These are phyloP conservation scores for Vaccinium myrtillus DNA, from an alignment of 148 eudicot genomes.

Conservation along the genomic window DNA sequence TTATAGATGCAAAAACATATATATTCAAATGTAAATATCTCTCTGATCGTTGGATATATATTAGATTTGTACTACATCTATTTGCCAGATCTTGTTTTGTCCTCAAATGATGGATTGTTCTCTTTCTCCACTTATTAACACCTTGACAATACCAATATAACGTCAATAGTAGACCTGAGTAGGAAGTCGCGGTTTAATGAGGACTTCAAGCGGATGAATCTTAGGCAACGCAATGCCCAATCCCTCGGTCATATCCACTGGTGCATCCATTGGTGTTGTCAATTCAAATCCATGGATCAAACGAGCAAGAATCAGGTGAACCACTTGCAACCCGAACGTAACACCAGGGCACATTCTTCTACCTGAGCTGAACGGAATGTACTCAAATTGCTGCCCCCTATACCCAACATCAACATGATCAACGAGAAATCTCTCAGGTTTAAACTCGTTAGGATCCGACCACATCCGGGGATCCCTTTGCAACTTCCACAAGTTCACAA, in stretches of 20 bases:
- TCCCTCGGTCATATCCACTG: conserved; percentile 34
- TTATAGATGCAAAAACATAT: too few species aligned
- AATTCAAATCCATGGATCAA: conserved; percentile 36
- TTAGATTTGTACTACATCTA: too few species aligned
- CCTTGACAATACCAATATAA: too few species aligned
- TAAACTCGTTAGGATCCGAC: conserved; percentile 30
- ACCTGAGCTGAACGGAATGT: conserved; percentile 40
- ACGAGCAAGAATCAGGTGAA: conserved; percentile 37
- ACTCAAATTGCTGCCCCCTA: conserved; percentile 39
- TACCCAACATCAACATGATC: conserved; percentile 11
- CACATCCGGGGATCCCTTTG: conserved; percentile 38
- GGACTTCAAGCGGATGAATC: conserved; percentile 22
- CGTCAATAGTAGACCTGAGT: conserved; percentile 9
- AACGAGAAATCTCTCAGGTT: conserved; percentile 39
- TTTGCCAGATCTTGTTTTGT: not conserved
- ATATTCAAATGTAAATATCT: not conserved
- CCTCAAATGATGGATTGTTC: not conserved
- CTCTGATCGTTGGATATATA: not conserved
- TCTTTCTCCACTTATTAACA: not conserved
- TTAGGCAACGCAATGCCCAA: conserved; percentile 23
- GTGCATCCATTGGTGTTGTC: conserved; percentile 16
- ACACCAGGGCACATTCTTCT: conserved; percentile 46
- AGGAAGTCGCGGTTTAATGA: conserved; percentile 25
- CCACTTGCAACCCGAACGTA: conserved; percentile 23
- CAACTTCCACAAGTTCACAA: conserved; percentile 43